Evolutionary conservation across 345 rosid genomes (phyloP).

Genomic region (Diplotaxis tenuifolia): DNA sequence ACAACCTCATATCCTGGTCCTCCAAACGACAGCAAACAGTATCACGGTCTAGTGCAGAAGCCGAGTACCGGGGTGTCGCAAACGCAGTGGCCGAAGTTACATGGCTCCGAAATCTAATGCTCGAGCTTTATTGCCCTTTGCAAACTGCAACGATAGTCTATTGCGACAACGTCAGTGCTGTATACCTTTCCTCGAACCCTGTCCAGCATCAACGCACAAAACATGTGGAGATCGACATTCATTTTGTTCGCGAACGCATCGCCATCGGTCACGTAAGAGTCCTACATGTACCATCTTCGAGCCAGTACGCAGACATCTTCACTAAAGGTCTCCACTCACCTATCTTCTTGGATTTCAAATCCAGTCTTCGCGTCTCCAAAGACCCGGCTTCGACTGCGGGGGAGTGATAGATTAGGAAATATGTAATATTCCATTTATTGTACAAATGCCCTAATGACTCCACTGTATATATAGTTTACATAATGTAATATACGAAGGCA

Average conservation of each 20-base stretch:
- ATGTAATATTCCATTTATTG: too few relatives aligned
- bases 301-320: neutral
- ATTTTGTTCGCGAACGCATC: neutral
- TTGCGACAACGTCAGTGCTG: neutral
- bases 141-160: neutral
- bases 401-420: neutral
- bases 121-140: neutral
- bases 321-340: too few relatives aligned
- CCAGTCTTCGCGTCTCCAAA: neutral
- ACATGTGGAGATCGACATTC: neutral
- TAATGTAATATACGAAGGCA: too few relatives aligned
- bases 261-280: neutral
- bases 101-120: neutral
- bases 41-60: neutral
- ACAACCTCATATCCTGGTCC: neutral
- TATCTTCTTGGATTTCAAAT: neutral
- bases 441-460: too few relatives aligned
- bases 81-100: neutral
- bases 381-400: neutral
- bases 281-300: neutral
- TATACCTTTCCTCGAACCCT: neutral
- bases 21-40: neutral
- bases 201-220: neutral
- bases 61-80: neutral
- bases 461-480: too few relatives aligned